Base-by-base conservation (phyloP, 768 basidiomycete genomes). In the Leucosporidium creatinivorum region DNA sequence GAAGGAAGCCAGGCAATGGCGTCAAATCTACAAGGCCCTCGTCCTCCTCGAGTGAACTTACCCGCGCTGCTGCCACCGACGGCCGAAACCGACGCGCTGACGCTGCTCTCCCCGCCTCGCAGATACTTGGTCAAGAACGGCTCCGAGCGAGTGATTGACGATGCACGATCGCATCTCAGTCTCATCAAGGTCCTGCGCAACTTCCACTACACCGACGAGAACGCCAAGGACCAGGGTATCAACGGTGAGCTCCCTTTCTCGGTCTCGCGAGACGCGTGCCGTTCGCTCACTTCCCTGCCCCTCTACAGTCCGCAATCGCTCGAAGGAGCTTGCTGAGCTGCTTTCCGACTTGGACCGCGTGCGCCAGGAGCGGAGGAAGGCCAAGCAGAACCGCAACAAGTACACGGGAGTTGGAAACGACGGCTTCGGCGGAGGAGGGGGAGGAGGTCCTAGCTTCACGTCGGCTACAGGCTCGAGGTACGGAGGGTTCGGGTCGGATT, bases 141-240 rank as follows among this genome's bases (percentile, higher is more conserved):
- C 23, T 92, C 90, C 33, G 96, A 99, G 77, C 88, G 96, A 50
- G 94, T 98, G 17, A 91, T 99, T 23, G 96, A 99, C 76, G 96
- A 99, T 78, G 91, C 94, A 2, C 84, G 96, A 61, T 89, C 91
- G 1, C 96, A 98, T 78, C 82, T 97, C 31, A 88, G 91, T 30
- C 94, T 93, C 25, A 83, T 99, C 74, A 98, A 98, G 81, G 97
- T 98, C 91, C 84, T 98, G 17, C 82, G 93, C 65, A 96, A 88
- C 75, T 99, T 99, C 80, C 94, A 98, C 77, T 97, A 97, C 78
- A 90, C 97, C 64, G 96, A 99, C 72, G 94, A 98, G 70, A 94
- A 94, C 80, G 93, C 91, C 58, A 98, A 99, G 78, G 96, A 99
- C 76, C 91, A 99, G 78, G 96, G 96, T 9, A 84, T 96, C 74